Evolutionary conservation across 345 rosid genomes (phyloP), one percentile per base, ranked within the genome.

Genomic region (Eutrema yunnanense): DNA sequence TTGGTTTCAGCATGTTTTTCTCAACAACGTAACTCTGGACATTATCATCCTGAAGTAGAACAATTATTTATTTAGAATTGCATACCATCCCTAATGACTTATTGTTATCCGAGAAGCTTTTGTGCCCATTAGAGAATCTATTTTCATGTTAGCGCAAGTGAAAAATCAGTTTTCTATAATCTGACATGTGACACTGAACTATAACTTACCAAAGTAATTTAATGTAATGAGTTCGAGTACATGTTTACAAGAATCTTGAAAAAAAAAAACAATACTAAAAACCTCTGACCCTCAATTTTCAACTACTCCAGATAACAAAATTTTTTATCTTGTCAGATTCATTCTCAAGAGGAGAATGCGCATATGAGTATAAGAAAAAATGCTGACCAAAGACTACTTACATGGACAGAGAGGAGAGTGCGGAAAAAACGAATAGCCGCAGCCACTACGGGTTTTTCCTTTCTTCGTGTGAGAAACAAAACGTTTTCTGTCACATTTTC

Each of bases 391-490:
- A 66, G 71, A 36, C 55, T 57, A 81, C 97, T 82, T 80, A 89
- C 97, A 73, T 66, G 88, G 56, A 83, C 84, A 52, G 87, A 81
- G 71, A 93, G 94, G 80, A 93, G 81, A 34, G 82, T 85, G 64
- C 98, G 97, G 48, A 90, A 74, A 85, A 89, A 89, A 29, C 94
- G 88, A 74, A 93, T 82, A 44, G 97, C 92, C 36, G 95, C 96
- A 78, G 86, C 94, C 68, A 86, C 90, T n/a, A 93, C 80, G 76
- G 84, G 78, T 60, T 82, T 93, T 81, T 93, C 98, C 82, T 85
- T 85, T 82, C 96, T 84, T 66, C 29, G 80, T 8, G 87, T 87
- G 50, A 93, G 88, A 54, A 80, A 69, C 82, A 90, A 76, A 73
- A 93, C 91, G 78, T 89, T 87, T 76, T 89, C 90, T 59, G 86